phyloP scores from a whole-genome alignment of 805 yeast species.

The Suhomyces vadensis region DNA sequence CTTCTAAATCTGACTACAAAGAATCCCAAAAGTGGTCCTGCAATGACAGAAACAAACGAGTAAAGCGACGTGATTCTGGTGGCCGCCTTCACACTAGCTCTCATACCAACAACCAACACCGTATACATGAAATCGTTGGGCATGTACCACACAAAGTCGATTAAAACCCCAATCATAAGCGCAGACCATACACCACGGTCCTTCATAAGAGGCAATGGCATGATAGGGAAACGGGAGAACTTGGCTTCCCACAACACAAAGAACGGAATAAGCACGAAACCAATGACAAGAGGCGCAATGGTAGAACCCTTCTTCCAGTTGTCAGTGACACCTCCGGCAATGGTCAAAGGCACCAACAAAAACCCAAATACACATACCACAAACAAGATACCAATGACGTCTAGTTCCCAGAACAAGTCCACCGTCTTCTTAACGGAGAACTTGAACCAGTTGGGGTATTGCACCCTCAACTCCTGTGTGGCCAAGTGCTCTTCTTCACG shows the following conservation, averaged over 20 bases:
- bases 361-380: conserved; percentile 60
- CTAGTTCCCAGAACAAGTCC: conserved; percentile 61
- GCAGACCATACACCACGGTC: conserved; percentile 79
- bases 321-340: conserved; percentile 62
- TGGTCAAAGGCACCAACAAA: conserved; percentile 68
- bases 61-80: conserved; percentile 61
- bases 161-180: conserved; percentile 54
- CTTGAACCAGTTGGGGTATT: conserved; percentile 11
- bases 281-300: conserved; percentile 70
- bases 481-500: conserved; percentile 32
- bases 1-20: conserved; percentile 50
- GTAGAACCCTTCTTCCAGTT: conserved; percentile 63
- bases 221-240: conserved; percentile 59
- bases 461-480: neutral
- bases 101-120: conserved; percentile 62
- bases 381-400: conserved; percentile 60
- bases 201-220: conserved; percentile 57
- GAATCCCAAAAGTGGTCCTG: conserved; percentile 60
- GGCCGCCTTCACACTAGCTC: conserved; percentile 62
- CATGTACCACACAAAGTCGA: conserved; percentile 66
- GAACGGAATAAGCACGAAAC: conserved; percentile 60
- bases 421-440: conserved; percentile 15
- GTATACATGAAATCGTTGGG: conserved; percentile 70
- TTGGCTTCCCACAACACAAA: conserved; percentile 60
- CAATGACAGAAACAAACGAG: conserved; percentile 64